Percentiles rank a stretch among this genome's conserved stretches.
phyloP scores from a whole-genome alignment of 1,284 basidiomycete genomes.

The Meripilus lineatus region DNA sequence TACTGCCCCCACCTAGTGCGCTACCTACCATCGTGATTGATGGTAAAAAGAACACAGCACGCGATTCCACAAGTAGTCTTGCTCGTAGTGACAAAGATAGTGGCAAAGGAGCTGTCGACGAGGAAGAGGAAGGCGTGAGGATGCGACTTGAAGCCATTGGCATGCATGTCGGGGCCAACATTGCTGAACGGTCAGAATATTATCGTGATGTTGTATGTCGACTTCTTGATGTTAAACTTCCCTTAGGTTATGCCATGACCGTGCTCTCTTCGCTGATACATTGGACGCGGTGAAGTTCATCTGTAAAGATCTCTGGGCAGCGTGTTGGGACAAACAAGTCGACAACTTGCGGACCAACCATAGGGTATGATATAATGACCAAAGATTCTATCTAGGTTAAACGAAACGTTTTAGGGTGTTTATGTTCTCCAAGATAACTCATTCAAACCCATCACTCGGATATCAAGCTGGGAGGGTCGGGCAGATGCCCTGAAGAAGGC shows the following conservation, averaged over 20 bases:
- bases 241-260: constrained; percentile 72
- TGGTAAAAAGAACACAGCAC: constrained; percentile 39
- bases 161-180: constrained; percentile 80
- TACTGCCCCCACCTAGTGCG: constrained; percentile 44
- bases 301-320: constrained; percentile 92
- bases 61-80: constrained; percentile 48
- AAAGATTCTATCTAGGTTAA: too few relatives aligned
- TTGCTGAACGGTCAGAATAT: constrained; percentile 63
- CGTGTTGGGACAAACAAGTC: constrained; percentile 90
- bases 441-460: constrained; percentile 78
- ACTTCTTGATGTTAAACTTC: too few relatives aligned
- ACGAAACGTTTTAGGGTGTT: constrained; percentile 60
- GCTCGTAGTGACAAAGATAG: constrained; percentile 25
- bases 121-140: constrained; percentile 70
- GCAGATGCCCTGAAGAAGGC: constrained; percentile 71
- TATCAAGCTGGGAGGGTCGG: constrained; percentile 76
- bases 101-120: constrained; percentile 37
- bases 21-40: constrained; percentile 33
- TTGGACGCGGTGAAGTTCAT: constrained; percentile 93
- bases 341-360: constrained; percentile 96
- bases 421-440: constrained; percentile 91
- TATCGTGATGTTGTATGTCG: constrained; percentile 1
- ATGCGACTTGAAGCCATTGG: constrained; percentile 80
- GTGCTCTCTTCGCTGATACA: constrained; percentile 74
- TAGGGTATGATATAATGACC: constrained; percentile 68